Evolutionary conservation across 768 basidiomycete species (phyloP), one percentile per base, ranked within the genome.

Genomic region (Trichaptum fuscoviolaceum): DNA sequence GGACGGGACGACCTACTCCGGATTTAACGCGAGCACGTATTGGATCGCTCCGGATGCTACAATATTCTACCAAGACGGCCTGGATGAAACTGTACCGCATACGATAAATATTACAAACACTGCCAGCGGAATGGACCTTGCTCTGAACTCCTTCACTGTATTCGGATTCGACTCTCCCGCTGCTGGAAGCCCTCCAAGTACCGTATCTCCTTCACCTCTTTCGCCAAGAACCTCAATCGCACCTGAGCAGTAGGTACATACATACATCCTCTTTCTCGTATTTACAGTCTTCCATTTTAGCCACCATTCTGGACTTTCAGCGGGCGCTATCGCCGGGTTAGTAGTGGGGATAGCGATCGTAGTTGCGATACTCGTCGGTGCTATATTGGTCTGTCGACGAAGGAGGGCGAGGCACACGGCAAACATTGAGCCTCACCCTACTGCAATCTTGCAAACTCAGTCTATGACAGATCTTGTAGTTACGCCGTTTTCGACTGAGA

Each of bases 41-140:
- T 76, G 73, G 74, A 61, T 73, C 17, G 69, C 74, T 27, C 65
- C 68, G 9, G 71, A 74, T 62, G 63, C 69, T 25, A 58, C 62
- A 10, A 57, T 66, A 52, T 69, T 57, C 27, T 69, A 69, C 59
- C 23, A 69, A 52, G 65, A 64, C 7, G 65, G 69, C 1, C 58
- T 69, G 42, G 62, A 69, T 60, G 62, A 64, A 17, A n/a, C 18
- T 10, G 36, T 65, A 24, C 63, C 8, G 7, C 68, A 69, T 57
- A 26, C 52, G 57, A 27, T 69, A 5, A 70, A 63, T 30, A 59
- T 69, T 36, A 66, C 65, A 30, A 63, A 70, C 15, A 63, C 65
- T 6, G 66, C 65, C 62, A 42, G 42, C 15, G 20, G 42, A 12
- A 52, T 52, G 42, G 12, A 15, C 15, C 30, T 61, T 34, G 6